phyloP scores from a whole-genome alignment of 495 filamentous ascomycete species.

The Lasiosphaeriaceae sp. region DNA sequence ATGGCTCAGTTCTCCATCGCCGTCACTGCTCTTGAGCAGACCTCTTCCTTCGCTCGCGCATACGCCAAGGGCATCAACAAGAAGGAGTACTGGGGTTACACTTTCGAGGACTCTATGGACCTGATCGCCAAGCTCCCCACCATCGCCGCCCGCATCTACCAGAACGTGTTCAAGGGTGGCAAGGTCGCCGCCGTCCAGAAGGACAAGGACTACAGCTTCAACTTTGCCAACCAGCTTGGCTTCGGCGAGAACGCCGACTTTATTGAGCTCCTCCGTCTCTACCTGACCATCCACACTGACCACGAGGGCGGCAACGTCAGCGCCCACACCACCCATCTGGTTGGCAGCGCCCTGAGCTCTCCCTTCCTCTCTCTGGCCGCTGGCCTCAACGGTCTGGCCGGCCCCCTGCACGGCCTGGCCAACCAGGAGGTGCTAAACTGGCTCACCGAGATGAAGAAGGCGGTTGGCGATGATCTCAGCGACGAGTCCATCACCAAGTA shows the following conservation, averaged over 20 bases:
- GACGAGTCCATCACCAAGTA: constrained; percentile 96
- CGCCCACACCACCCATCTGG: constrained; percentile 97
- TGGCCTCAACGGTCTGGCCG: constrained; percentile 95
- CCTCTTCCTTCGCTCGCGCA: constrained; percentile 94
- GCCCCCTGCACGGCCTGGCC: constrained; percentile 96
- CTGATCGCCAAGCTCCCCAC: constrained; percentile 98
- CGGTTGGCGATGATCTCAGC: constrained; percentile 87
- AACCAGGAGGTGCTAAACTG: constrained; percentile 99
- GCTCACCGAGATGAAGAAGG: constrained; percentile 98
- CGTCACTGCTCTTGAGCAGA: constrained; percentile 95
- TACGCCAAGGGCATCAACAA: constrained; percentile 99
- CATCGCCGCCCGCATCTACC: constrained; percentile 97
- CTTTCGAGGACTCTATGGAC: constrained; percentile 99
- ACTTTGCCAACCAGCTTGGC: constrained; percentile 97
- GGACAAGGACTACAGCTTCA: constrained; percentile 98
- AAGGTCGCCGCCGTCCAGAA: constrained; percentile 93
- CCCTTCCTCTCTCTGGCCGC: constrained; percentile 94
- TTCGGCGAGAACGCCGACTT: constrained; percentile 95
- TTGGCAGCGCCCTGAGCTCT: constrained; percentile 94
- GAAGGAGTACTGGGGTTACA: constrained; percentile 98
- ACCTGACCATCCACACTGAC: constrained; percentile 98
- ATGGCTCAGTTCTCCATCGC: constrained; percentile 99
- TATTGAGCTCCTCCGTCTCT: constrained; percentile 94
- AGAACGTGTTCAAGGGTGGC: constrained; percentile 99
- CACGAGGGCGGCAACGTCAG: constrained; percentile 98